A percentile compares a stretch with the other conserved stretches of the same genome.
Conservation (phyloP, 2,329 filamentous ascomycete genomes). For the Phialophora chinensis region DNA sequence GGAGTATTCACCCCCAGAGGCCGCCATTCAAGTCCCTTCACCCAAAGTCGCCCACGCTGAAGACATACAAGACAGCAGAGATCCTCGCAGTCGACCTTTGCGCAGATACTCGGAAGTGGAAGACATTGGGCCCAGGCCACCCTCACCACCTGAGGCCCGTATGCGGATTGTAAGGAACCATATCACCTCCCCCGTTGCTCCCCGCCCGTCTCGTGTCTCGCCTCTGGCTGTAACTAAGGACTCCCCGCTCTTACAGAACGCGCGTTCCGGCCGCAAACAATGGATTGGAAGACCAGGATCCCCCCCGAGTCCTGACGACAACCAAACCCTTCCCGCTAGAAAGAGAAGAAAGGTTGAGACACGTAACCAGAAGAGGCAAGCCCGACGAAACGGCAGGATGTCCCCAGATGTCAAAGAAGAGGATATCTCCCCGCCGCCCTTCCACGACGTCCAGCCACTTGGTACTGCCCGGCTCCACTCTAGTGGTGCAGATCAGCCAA, state of each 20-base stretch:
- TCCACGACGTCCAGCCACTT: slow-evolving; percentile 52
- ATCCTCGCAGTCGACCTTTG: slow-evolving; percentile 38
- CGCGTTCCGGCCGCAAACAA: slow-evolving; percentile 49
- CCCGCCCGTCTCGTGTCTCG: slow-evolving; percentile 74
- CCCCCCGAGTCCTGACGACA: slow-evolving; percentile 39
- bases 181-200: slow-evolving; percentile 74
- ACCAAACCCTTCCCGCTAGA: slow-evolving; percentile 53
- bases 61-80: slow-evolving; percentile 35
- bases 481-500: slow-evolving; percentile 50
- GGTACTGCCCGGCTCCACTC: slow-evolving; percentile 47
- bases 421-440: slow-evolving; percentile 65
- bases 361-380: slow-evolving; percentile 35
- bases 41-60: slow-evolving; percentile 22
- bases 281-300: slow-evolving; percentile 51
- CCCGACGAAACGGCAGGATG: slow-evolving; percentile 42
- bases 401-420: slow-evolving; percentile 64
- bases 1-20: slow-evolving; percentile 56
- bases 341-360: slow-evolving; percentile 59
- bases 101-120: slow-evolving; percentile 40
- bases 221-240: slow-evolving; percentile 61
- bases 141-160: slow-evolving; percentile 44
- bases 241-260: slow-evolving; percentile 61
- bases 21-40: slow-evolving; percentile 46
- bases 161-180: slow-evolving; percentile 74
- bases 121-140: slow-evolving; percentile 34